Conservation (phyloP, 352 stramenopile genomes). For the Phytophthora hibernalis region DNA sequence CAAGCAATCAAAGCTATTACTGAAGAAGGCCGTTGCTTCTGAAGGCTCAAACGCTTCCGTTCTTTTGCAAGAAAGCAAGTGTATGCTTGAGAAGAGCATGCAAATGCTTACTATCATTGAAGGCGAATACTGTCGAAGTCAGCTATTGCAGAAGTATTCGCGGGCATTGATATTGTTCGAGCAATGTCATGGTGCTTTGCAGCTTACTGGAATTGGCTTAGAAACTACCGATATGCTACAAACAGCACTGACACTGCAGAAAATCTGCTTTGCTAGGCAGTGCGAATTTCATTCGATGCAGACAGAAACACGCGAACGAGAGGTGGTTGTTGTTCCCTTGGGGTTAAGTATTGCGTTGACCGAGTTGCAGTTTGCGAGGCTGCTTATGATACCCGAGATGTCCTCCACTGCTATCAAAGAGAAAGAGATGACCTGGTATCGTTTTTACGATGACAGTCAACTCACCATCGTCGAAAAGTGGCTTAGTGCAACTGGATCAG, state of each 20-base stretch:
- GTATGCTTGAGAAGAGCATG: constrained; percentile 27
- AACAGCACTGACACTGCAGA: constrained; percentile 17
- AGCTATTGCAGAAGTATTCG: constrained; percentile 28
- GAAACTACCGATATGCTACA: constrained; percentile 27
- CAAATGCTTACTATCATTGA: constrained; percentile 26
- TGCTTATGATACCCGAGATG: constrained; percentile 48
- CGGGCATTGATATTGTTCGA: constrained; percentile 14
- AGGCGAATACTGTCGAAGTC: constrained; percentile 22
- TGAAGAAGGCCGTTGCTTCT: constrained; percentile 26
- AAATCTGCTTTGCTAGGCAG: constrained; percentile 9
- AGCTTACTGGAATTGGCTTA: constrained; percentile 7
- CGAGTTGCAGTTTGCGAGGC: constrained; percentile 45
- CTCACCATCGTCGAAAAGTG: constrained; percentile 75
- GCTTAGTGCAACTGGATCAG: constrained; percentile 55
- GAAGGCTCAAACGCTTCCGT: neutral
- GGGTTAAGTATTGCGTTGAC: constrained; percentile 37
- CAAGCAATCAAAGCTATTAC: constrained; percentile 32
- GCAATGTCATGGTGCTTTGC: neutral
- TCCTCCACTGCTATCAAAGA: constrained; percentile 39
- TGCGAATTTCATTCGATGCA: constrained; percentile 1
- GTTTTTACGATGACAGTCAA: constrained; percentile 51
- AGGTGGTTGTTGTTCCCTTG: constrained; percentile 25
- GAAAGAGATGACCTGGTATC: constrained; percentile 77
- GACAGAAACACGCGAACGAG: constrained; percentile 15
- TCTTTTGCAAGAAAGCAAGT: constrained; percentile 28